phyloP scores from a whole-genome alignment of 78 protist genomes.

The Salpingoeca rosetta region DNA sequence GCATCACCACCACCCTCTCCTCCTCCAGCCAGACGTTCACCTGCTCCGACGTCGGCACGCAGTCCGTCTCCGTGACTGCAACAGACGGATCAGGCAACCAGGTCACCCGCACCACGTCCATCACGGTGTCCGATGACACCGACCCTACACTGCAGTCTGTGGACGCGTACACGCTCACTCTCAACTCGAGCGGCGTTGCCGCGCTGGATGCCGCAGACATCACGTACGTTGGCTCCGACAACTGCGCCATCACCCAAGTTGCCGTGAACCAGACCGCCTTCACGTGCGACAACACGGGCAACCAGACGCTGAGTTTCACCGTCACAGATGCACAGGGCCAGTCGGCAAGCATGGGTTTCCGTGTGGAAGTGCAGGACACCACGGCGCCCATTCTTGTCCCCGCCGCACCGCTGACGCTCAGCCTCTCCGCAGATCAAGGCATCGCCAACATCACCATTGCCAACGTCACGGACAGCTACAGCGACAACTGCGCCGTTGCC shows the following conservation, averaged over 20 bases:
- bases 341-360: too few species aligned
- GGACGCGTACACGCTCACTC: neutral
- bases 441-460: neutral
- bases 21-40: neutral
- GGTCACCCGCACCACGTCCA: neutral
- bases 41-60: neutral
- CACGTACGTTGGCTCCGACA: neutral
- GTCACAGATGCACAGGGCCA: too few species aligned
- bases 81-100: neutral
- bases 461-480: neutral
- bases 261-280: neutral
- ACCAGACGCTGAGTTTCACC: neutral
- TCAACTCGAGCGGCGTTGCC: neutral
- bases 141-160: neutral
- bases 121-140: neutral
- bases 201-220: neutral
- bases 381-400: neutral
- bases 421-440: neutral
- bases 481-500: neutral
- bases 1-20: neutral
- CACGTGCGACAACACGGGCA: neutral
- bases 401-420: neutral
- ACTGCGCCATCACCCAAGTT: neutral
- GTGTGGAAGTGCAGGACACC: too few species aligned
- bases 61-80: neutral